Evolutionary conservation across 768 basidiomycete species (phyloP), one percentile per base, ranked within the genome.

Genomic region (Hydnomerulius pinastri): DNA sequence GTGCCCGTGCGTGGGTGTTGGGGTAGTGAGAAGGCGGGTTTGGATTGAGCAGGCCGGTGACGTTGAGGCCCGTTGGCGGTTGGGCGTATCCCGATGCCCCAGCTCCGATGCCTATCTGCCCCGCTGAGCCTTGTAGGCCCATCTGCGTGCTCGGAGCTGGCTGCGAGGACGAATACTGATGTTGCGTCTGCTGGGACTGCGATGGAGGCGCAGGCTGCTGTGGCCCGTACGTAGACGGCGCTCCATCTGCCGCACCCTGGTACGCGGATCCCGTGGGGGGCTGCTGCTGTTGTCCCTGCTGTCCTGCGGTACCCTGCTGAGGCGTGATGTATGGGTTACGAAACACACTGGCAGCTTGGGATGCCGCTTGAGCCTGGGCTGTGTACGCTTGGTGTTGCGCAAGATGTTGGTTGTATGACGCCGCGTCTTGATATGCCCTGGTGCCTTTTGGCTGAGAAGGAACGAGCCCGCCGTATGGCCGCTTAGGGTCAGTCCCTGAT

Each of bases 351-450:
- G 87, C 82, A 20, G 87, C 85, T 58, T 89, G 86, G 4, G 83
- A 78, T 2, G 83, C 83, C 0, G 81, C 82, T 62, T 91, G 89
- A 10, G 86, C 85, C 65, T 92, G 91, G 3, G 91, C 91, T 5
- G 89, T 93, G 63, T 91, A 93, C 8, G 85, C 86, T 69, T 99
- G 96, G 60, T 98, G 96, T 65, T 95, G 92, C 11, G 86, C 87
- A 20, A 96, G 81, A 61, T 96, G 96, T 54, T 96, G 93, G 57
- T 94, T 93, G 73, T 99, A 99, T 2, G 87, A 75, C 7, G 92
- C 92, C 1, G 96, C 94, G 65, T 98, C 95, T 59, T 88, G 88
- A 63, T 88, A 96, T 6, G 92, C 87, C 40, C 92, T 75, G 18
- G 87, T 85, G 10, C 88, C 87, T 65, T 92, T 91, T 7, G 86